Evolutionary conservation across 2,329 filamentous ascomycete species (phyloP).

Genomic region (Monosporascus ibericus): DNA sequence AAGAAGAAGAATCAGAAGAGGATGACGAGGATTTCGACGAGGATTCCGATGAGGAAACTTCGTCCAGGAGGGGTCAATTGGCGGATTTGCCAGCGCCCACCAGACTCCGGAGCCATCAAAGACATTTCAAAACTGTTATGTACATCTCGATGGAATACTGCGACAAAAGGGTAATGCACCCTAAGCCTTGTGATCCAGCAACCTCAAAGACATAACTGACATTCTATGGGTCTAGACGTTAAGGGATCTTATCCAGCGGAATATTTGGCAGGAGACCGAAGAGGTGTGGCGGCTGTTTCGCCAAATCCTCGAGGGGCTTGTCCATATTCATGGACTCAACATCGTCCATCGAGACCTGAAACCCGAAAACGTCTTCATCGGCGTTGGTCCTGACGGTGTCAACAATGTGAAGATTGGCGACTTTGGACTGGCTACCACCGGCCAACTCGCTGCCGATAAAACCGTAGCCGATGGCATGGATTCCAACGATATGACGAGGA

Average conservation of each 20-base stretch:
- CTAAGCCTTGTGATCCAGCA: not conserved
- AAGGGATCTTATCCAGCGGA: slow-evolving; percentile 76
- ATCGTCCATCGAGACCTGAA: slow-evolving; percentile 97
- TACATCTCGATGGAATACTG: slow-evolving; percentile 99
- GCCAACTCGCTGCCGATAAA: slow-evolving; percentile 64
- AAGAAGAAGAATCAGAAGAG: slow-evolving; percentile 29
- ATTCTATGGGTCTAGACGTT: slow-evolving; percentile 55
- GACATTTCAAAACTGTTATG: slow-evolving; percentile 63
- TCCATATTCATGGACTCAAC: slow-evolving; percentile 81
- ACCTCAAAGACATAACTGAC: not conserved
- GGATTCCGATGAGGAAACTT: slow-evolving; percentile 38
- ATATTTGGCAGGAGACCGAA: slow-evolving; percentile 65
- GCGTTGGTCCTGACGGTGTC: slow-evolving; percentile 58
- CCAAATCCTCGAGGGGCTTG: slow-evolving; percentile 83
- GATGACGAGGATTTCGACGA: slow-evolving; percentile 31
- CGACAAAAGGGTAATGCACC: slow-evolving; percentile 65
- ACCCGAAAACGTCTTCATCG: slow-evolving; percentile 94
- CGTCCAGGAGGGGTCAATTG: slow-evolving; percentile 39
- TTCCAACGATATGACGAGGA: slow-evolving; percentile 61
- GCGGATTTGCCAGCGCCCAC: slow-evolving; percentile 34
- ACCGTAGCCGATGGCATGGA: slow-evolving; percentile 36
- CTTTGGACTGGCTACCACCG: slow-evolving; percentile 88
- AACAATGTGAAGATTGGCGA: slow-evolving; percentile 95
- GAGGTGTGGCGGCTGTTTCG: slow-evolving; percentile 88
- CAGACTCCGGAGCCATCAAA: slow-evolving; percentile 32